These are phyloP conservation scores for Hagleromyces aurorensis DNA, from an alignment of 805 yeast genomes.

Conservation along the genomic window DNA sequence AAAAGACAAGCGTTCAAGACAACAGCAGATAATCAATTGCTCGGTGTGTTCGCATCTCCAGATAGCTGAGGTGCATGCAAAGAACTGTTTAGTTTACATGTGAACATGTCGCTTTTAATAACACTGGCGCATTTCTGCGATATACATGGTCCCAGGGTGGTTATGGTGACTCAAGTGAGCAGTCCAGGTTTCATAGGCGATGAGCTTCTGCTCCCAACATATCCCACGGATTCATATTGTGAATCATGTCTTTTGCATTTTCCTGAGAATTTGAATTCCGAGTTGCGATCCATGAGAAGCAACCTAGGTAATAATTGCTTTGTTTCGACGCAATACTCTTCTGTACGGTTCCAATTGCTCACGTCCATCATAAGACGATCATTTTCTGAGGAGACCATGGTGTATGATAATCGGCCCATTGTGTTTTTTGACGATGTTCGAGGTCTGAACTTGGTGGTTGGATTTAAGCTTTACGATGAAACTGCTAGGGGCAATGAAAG, in stretches of 20 bases:
- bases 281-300: conserved; percentile 30
- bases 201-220: conserved; percentile 32
- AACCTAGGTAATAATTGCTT: conserved; percentile 24
- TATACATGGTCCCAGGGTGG: conserved; percentile 63
- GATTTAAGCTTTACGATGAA: conserved; percentile 54
- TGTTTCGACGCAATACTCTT: conserved; percentile 56
- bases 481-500: conserved; percentile 72
- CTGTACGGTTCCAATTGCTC: conserved; percentile 44
- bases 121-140: conserved; percentile 71
- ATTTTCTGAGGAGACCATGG: conserved; percentile 57
- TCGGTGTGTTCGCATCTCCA: too few relatives aligned
- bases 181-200: conserved; percentile 18
- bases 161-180: conserved; percentile 52
- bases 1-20: too few relatives aligned
- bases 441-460: conserved; percentile 52
- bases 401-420: conserved; percentile 51
- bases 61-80: too few relatives aligned
- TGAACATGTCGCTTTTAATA: too few relatives aligned
- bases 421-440: conserved; percentile 54
- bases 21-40: too few relatives aligned
- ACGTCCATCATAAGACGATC: conserved; percentile 55
- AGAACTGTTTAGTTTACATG: too few relatives aligned
- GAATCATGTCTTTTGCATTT: conserved; percentile 50
- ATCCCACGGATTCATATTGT: conserved; percentile 44
- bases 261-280: conserved; percentile 32